These are phyloP conservation scores for Chionographis japonica DNA, from an alignment of 106 monocot genomes.

Conservation along the genomic window DNA sequence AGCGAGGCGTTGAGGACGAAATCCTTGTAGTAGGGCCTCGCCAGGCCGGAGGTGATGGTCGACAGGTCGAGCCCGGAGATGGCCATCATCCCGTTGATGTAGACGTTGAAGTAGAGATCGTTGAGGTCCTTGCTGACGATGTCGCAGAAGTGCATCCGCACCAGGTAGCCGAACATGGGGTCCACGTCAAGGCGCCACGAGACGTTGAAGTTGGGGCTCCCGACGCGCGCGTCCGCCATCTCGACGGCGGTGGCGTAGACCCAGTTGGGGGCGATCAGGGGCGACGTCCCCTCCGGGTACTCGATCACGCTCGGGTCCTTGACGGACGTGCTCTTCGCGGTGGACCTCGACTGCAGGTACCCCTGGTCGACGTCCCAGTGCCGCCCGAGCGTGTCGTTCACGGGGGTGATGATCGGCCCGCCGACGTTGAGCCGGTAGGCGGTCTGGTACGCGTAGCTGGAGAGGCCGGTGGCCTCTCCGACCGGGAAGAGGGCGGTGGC, in stretches of 20 bases:
- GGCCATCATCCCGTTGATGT: constrained; percentile 24
- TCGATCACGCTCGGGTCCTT: neutral
- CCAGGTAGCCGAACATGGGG: constrained; percentile 24
- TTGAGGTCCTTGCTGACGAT: constrained; percentile 35
- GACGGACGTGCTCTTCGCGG: neutral
- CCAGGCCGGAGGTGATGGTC: constrained; percentile 6
- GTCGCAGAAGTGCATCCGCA: constrained; percentile 46
- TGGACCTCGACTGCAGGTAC: constrained; percentile 15
- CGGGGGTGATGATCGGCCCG: constrained; percentile 24
- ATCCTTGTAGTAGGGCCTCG: constrained; percentile 27
- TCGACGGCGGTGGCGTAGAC: constrained; percentile 32
- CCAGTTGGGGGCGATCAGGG: constrained; percentile 23
- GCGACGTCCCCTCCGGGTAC: constrained; percentile 9
- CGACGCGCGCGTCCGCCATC: constrained; percentile 21
- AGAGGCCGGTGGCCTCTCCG: constrained; percentile 8
- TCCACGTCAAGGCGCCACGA: constrained; percentile 33
- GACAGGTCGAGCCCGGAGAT: constrained; percentile 31
- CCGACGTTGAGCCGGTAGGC: constrained; percentile 38
- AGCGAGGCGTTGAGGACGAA: constrained; percentile 25
- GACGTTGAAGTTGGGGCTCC: constrained; percentile 23
- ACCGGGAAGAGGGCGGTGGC: constrained; percentile 12
- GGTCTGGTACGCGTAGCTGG: constrained; percentile 22
- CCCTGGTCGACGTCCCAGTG: constrained; percentile 12
- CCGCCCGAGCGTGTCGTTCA: constrained; percentile 34
- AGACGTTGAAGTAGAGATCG: constrained; percentile 45